Conservation (phyloP, 2,329 filamentous ascomycete species). For the Hymenoscyphus repandus region DNA sequence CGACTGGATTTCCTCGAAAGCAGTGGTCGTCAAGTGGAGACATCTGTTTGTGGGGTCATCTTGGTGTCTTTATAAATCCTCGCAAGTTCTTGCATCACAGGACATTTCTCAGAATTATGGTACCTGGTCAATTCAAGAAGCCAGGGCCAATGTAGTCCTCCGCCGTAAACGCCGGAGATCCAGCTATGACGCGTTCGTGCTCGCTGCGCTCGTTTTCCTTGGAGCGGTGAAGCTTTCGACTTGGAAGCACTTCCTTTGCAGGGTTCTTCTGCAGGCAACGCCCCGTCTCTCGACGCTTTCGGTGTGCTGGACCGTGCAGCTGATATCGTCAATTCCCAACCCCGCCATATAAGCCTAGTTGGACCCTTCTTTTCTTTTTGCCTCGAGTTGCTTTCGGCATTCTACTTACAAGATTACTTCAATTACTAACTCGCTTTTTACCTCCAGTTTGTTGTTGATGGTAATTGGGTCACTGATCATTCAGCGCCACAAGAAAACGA, state of each 20-base stretch:
- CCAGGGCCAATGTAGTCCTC: not conserved
- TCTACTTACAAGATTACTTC: not conserved
- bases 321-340: constrained; percentile 24
- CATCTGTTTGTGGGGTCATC: not conserved
- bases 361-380: constrained; percentile 11
- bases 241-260: constrained; percentile 13
- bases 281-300: constrained; percentile 13
- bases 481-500: constrained; percentile 78
- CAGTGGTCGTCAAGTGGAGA: constrained; percentile 4
- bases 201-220: constrained; percentile 9
- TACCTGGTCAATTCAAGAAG: not conserved
- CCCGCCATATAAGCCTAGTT: constrained; percentile 22
- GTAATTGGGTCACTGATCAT: constrained; percentile 79
- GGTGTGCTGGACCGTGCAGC: constrained; percentile 16
- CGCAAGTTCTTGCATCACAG: not conserved
- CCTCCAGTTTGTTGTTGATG: constrained; percentile 86
- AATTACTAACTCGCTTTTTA: constrained; percentile 7
- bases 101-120: not conserved
- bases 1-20: not conserved
- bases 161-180: not conserved
- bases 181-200: constrained; percentile 19
- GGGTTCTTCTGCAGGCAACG: constrained; percentile 15
- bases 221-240: constrained; percentile 21
- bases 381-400: constrained; percentile 12
- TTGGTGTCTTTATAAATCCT: not conserved